A percentile compares a stretch with the other conserved stretches of the same genome.
phyloP scores from a whole-genome alignment of 768 basidiomycete genomes.

The Lentinula aciculospora region DNA sequence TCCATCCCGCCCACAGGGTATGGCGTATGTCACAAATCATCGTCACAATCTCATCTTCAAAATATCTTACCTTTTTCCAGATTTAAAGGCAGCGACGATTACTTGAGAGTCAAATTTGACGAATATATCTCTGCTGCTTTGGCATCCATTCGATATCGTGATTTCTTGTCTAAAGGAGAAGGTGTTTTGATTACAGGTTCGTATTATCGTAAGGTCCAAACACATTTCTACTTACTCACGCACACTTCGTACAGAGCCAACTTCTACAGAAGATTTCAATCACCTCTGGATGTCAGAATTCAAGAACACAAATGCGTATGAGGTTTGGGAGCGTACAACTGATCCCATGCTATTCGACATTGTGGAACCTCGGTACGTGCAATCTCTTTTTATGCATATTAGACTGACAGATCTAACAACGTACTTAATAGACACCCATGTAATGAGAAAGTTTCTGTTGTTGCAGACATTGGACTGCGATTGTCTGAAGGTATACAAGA shows the following conservation, averaged over 20 bases:
- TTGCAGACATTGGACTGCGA: constrained; percentile 87
- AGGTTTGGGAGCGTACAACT: constrained; percentile 86
- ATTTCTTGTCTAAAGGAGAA: constrained; percentile 72
- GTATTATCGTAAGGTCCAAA: constrained; percentile 18
- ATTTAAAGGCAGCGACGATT: constrained; percentile 96
- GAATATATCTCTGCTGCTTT: constrained; percentile 91
- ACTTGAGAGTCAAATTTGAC: constrained; percentile 88
- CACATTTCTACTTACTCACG: background rate
- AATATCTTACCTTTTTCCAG: constrained; percentile 30
- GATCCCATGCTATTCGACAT: constrained; percentile 95
- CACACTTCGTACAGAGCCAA: constrained; percentile 20
- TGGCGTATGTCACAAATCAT: constrained; percentile 49
- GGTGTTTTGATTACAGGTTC: constrained; percentile 62
- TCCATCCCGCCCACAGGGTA: constrained; percentile 35
- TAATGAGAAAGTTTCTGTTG: constrained; percentile 82
- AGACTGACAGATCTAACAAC: background rate
- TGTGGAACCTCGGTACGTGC: constrained; percentile 75
- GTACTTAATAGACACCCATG: constrained; percentile 81
- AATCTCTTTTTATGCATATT: background rate
- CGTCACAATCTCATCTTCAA: background rate
- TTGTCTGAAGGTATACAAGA: constrained; percentile 94
- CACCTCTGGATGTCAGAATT: constrained; percentile 86
- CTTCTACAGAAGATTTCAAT: constrained; percentile 75
- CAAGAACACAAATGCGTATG: constrained; percentile 79
- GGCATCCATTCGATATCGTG: constrained; percentile 84